phyloP scores from a whole-genome alignment of 1,284 basidiomycete species.

The Ceratobasidium theobromae region DNA sequence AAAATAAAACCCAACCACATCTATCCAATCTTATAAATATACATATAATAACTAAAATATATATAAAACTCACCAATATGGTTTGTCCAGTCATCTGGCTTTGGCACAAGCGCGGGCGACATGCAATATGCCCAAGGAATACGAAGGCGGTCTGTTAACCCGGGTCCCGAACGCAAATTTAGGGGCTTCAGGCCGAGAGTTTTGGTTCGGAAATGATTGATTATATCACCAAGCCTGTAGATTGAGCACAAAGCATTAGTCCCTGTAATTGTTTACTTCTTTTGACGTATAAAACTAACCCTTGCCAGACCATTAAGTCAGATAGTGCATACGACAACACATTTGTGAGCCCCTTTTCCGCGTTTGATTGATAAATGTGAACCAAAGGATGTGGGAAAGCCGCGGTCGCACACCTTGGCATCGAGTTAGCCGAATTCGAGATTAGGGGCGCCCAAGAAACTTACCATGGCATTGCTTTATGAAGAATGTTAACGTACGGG shows the following conservation, averaged over 20 bases:
- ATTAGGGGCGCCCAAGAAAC: background rate
- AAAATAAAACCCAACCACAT: slow-evolving; percentile 68
- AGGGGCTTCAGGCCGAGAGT: slow-evolving; percentile 56
- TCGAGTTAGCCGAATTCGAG: background rate
- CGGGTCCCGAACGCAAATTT: slow-evolving; percentile 52
- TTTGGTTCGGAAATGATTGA: slow-evolving; percentile 59
- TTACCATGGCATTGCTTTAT: slow-evolving; percentile 68
- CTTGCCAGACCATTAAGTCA: slow-evolving; percentile 60
- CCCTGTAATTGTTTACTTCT: too few relatives aligned
- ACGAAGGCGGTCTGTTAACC: slow-evolving; percentile 57
- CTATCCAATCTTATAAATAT: slow-evolving; percentile 41
- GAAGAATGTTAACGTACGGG: slow-evolving; percentile 32
- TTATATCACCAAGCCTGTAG: slow-evolving; percentile 56
- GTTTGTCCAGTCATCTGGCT: slow-evolving; percentile 63
- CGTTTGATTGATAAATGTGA: slow-evolving; percentile 55
- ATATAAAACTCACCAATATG: slow-evolving; percentile 52
- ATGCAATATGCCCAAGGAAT: slow-evolving; percentile 73
- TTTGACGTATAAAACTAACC: slow-evolving; percentile 46
- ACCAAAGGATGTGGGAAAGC: slow-evolving; percentile 66
- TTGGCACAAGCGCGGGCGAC: slow-evolving; percentile 62
- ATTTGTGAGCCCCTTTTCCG: slow-evolving; percentile 55
- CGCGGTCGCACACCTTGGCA: slow-evolving; percentile 53
- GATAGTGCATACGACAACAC: slow-evolving; percentile 59
- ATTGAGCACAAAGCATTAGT: slow-evolving; percentile 26
- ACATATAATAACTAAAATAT: background rate